A percentile compares a stretch with the other conserved stretches of the same genome.
These are phyloP conservation scores for Asparagopsis taxiformis DNA, from an alignment of 31 red algal species.

Conservation along the genomic window DNA sequence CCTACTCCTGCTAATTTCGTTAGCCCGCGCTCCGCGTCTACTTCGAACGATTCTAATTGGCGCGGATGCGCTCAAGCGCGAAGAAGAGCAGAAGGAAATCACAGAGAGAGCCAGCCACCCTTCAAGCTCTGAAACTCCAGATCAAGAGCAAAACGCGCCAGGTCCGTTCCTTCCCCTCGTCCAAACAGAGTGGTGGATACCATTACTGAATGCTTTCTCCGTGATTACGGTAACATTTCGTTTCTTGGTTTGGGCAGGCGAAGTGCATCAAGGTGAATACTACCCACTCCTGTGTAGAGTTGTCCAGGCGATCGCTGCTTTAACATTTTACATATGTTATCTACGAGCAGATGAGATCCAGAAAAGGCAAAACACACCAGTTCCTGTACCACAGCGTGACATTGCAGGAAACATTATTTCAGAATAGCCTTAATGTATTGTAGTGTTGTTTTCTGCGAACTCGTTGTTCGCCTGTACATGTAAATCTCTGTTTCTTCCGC, in stretches of 20 bases:
- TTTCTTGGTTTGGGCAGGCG: slow-evolving; percentile 6
- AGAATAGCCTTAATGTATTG: no score
- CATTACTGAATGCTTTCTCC: neutral
- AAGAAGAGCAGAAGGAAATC: neutral
- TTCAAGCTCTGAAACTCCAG: neutral
- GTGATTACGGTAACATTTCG: slow-evolving; percentile 4
- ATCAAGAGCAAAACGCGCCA: neutral
- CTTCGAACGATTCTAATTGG: slow-evolving; percentile 1
- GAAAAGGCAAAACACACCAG: neutral
- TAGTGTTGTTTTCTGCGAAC: no score
- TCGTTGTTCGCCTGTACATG: no score
- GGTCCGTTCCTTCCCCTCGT: neutral
- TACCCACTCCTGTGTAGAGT: neutral
- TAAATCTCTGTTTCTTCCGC: no score
- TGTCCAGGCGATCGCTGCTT: neutral
- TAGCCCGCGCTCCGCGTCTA: slow-evolving; percentile 3
- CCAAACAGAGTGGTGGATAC: neutral
- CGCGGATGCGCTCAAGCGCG: neutral
- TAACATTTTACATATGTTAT: neutral
- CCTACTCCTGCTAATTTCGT: neutral
- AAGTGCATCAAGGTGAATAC: neutral
- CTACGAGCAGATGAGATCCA: neutral
- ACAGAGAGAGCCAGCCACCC: neutral
- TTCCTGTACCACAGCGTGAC: slow-evolving; percentile 2
- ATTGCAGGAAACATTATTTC: slow-evolving; percentile 16